Conservation (phyloP, 2,329 filamentous ascomycete species). For the Fusarium fujikuroi region DNA sequence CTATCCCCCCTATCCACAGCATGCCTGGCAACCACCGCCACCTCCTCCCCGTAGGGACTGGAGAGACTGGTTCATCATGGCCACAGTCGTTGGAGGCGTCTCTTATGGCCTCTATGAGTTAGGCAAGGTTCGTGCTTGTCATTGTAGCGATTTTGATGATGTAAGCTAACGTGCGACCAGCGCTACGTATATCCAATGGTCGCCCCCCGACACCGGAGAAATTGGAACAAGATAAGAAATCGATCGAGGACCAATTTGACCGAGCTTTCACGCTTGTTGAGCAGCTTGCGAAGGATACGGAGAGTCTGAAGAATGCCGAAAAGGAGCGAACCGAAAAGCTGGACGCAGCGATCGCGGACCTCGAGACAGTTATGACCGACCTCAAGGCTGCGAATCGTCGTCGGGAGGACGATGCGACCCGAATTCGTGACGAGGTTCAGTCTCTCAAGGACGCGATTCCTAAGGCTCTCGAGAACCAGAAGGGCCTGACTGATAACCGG, state of each 20-base stretch:
- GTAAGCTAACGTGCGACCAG: constrained; percentile 54
- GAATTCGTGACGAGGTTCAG: constrained; percentile 87
- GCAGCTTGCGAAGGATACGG: constrained; percentile 90
- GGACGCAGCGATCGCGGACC: constrained; percentile 82
- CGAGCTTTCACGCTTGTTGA: constrained; percentile 92
- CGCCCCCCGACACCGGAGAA: constrained; percentile 94
- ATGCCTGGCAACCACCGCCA: constrained; percentile 68
- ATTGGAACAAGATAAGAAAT: constrained; percentile 91
- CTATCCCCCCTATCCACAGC: constrained; percentile 61
- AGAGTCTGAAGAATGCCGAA: constrained; percentile 87
- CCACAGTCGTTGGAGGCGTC: constrained; percentile 90
- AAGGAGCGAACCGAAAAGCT: constrained; percentile 83
- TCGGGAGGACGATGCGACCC: constrained; percentile 87
- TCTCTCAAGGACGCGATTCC: constrained; percentile 86
- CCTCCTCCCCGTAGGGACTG: constrained; percentile 85
- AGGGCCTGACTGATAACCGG: constrained; percentile 81
- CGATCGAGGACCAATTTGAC: constrained; percentile 92
- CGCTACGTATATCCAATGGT: constrained; percentile 93
- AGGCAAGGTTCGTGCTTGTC: constrained; percentile 73
- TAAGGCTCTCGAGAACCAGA: constrained; percentile 87
- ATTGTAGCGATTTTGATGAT: not conserved
- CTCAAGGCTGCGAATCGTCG: constrained; percentile 84
- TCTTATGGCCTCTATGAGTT: constrained; percentile 89
- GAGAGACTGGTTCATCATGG: constrained; percentile 99
- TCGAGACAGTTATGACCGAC: constrained; percentile 84